phyloP scores from a whole-genome alignment of 352 stramenopile species.

The Halophytophthora batemanensis region DNA sequence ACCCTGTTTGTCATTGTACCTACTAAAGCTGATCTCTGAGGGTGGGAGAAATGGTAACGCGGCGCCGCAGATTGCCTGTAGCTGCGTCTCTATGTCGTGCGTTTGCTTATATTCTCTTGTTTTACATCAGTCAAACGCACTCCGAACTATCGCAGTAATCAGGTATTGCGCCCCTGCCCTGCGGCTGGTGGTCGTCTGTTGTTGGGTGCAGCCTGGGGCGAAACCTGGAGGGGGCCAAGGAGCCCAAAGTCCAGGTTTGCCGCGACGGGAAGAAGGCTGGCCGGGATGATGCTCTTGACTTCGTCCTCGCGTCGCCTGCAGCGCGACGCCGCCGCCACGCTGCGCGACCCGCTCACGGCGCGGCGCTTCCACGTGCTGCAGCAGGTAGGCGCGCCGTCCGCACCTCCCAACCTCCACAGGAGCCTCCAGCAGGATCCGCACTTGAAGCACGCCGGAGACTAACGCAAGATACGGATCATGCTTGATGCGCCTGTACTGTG shows the following conservation, averaged over 20 bases:
- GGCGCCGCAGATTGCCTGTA: no score
- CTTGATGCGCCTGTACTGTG: neutral
- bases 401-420: neutral
- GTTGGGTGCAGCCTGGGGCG: slow-evolving; percentile 14
- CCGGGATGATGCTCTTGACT: slow-evolving; percentile 30
- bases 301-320: slow-evolving; percentile 66
- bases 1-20: neutral
- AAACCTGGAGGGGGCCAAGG: slow-evolving; percentile 10
- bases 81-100: no score
- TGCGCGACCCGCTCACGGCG: slow-evolving; percentile 50
- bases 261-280: slow-evolving; percentile 1
- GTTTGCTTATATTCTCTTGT: no score
- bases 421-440: slow-evolving; percentile 3
- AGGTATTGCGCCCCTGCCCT: slow-evolving; percentile 3
- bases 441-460: no score
- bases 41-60: no score
- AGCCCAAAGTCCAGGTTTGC: slow-evolving; percentile 2
- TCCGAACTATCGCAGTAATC: neutral
- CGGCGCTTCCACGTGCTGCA: slow-evolving; percentile 73
- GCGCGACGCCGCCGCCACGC: slow-evolving; percentile 43
- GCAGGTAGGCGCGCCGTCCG: slow-evolving; percentile 60
- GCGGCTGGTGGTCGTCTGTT: slow-evolving; percentile 14
- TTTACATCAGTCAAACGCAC: neutral
- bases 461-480: no score
- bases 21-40: no score